Base-by-base conservation (phyloP, 2,329 filamentous ascomycete genomes). In the Aureobasidium mangrovei region DNA sequence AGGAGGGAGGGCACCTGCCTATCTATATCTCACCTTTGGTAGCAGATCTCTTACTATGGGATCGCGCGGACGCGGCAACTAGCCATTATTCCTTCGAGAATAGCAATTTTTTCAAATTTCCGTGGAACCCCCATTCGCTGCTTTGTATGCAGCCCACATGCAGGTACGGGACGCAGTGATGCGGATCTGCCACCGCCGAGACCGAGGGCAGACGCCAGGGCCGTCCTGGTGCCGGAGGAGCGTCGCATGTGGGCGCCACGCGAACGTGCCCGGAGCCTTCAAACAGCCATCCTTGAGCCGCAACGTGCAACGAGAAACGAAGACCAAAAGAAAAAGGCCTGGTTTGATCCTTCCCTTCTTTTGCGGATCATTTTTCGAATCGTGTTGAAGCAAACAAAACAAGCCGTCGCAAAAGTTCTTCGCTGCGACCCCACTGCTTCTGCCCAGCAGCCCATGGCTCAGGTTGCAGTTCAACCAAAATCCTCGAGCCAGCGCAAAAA, bases 141-240 rank as follows among this genome's bases (percentile, higher is more conserved):
- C 18, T 5, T 45, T 45, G 44, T 36, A 36, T 28, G 44, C 26
- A 7, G 7, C 35, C 38, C 33, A 12, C 10, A 48, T 39, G 45
- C 45, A 48, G 45, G 45, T 39, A 48, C 45, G 45, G 45, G 10
- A 39, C 35, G 27, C 26, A 39, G 12, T 29, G 45, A n/a, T n/a
- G 18, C 31, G 44, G 32, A 35, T 35, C 43, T 46, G 31, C 31
- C 31, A 35, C 8, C 18, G 10, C 18, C 18, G 18, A 18, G 32
- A 9, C 24, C 44, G 27, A 24, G 9, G 24, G 44, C 44, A 32
- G 44, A 47, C 18, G 44, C 44, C 36, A 24, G 32, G 12, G 24
- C 24, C 24, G 45, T 27, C 45, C 28, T 35, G 32, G 18, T 32
- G 36, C 35, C 26, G 27, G 32, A 35, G 31, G 43, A 36, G 43